Conservation (phyloP, 139 green algal genomes). For the Cymbomonas tetramitiformis region DNA sequence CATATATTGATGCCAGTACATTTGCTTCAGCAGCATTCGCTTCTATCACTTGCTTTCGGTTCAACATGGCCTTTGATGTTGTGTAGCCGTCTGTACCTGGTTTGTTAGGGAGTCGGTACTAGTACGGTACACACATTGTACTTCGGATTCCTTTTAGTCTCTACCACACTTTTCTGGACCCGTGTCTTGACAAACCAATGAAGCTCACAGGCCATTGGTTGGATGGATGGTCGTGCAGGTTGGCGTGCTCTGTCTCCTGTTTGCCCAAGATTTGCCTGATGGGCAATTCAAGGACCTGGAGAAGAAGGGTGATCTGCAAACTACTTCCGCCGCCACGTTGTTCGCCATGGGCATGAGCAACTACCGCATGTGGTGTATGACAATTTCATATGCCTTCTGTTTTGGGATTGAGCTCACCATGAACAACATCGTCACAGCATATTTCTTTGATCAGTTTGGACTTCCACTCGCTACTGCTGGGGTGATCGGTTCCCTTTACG, state of each 20-base stretch:
- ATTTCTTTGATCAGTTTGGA: constrained; percentile 52
- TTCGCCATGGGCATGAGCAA: constrained; percentile 29
- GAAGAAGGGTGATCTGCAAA: constrained; percentile 50
- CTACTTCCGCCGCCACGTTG: constrained; percentile 14
- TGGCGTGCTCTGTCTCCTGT: constrained; percentile 23
- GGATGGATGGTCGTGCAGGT: too few species aligned
- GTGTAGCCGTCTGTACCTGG: too few species aligned
- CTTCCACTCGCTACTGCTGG: constrained; percentile 39
- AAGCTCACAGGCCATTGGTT: too few species aligned
- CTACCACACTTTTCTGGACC: too few species aligned
- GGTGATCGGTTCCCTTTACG: constrained; percentile 59
- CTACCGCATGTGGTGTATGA: constrained; percentile 50
- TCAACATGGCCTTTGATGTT: too few species aligned
- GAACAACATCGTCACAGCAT: constrained; percentile 55
- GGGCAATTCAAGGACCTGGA: constrained; percentile 67
- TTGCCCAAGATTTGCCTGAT: constrained; percentile 63
- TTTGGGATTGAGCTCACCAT: constrained; percentile 68
- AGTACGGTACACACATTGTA: too few species aligned
- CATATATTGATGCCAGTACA: too few species aligned
- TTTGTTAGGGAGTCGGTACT: too few species aligned
- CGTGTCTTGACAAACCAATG: constrained; percentile 22
- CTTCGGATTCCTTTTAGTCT: too few species aligned
- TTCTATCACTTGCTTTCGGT: too few species aligned
- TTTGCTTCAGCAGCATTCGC: too few species aligned
- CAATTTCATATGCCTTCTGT: constrained; percentile 49